A percentile compares a stretch with the other conserved stretches of the same genome.
phyloP scores from a whole-genome alignment of 2,329 filamentous ascomycete genomes.

The Ophiobolus disseminans region DNA sequence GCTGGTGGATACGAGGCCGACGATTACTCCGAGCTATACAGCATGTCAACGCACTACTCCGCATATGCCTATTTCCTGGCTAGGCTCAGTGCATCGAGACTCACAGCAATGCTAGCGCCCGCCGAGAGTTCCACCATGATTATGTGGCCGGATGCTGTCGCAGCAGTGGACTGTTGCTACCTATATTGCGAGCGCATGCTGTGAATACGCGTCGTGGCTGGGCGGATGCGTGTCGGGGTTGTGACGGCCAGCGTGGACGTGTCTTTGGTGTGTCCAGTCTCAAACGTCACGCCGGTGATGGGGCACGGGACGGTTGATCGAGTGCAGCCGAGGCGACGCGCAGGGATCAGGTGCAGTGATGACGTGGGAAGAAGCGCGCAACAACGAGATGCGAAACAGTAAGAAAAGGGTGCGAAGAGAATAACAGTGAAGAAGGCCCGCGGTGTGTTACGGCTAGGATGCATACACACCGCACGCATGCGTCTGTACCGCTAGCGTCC shows the following conservation, averaged over 20 bases:
- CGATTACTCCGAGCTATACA: conserved; percentile 82
- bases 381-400: conserved; percentile 3
- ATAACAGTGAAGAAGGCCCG: not conserved
- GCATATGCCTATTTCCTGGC: too few relatives aligned
- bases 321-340: conserved; percentile 31
- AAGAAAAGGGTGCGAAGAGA: not conserved
- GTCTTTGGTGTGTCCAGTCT: conserved; percentile 11
- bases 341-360: conserved; percentile 42
- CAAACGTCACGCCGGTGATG: conserved; percentile 35
- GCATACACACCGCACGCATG: conserved; percentile 3
- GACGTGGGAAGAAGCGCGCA: conserved; percentile 27
- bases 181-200: conserved; percentile 40
- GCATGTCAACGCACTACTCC: not conserved
- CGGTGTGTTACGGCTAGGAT: not conserved
- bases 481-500: conserved; percentile 6
- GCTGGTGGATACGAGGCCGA: conserved; percentile 91
- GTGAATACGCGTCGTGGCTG: conserved; percentile 13
- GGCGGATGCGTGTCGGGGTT: conserved; percentile 12
- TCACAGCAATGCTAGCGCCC: conserved; percentile 52
- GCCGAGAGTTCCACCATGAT: conserved; percentile 52
- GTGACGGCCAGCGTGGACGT: conserved; percentile 7
- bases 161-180: conserved; percentile 38
- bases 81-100: too few relatives aligned
- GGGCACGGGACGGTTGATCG: conserved; percentile 35
- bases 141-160: conserved; percentile 18